Base-by-base conservation (phyloP, 2,329 filamentous ascomycete genomes). In the Scedosporium boydii region DNA sequence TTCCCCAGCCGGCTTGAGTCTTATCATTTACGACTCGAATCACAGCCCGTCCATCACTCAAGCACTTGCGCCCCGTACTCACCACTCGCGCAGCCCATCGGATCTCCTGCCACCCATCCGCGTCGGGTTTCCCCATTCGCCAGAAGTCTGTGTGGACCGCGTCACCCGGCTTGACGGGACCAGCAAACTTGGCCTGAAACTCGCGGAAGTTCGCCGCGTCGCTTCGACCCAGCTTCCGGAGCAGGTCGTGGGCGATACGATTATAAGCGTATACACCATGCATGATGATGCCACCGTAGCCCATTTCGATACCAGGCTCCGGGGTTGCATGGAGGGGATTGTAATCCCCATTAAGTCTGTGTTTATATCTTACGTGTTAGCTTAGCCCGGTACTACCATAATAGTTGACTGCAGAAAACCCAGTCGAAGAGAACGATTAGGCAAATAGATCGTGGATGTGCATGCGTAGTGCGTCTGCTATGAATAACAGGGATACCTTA, bases 221-320 rank as follows among this genome's bases (percentile, higher is more conserved):
- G 26, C 60, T 42, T 6, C 16, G 51, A 10, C 62, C 59, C 2
- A 64, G 51, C 5, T 26, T n/a, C 42, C 61, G 60, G 10, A 62
- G 75, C 63, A 93, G 75, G 21, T 82, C 87, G 69, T 92, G 88
- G 2, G 82, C 82, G 1, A 87, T 82, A 63, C 82, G 83, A 74
- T 93, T 93, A 86, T 88, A 93, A 67, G 84, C 88, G 75, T 85
- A 93, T 42, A 93, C 78, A 6, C 90, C 90, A 75, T 93, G 90
- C 70, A 93, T 87, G 71, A 93, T 93, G 64, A 85, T 78, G 23
- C 90, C 90, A 16, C 89, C 89, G 67, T 93, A 93, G 60, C 90
- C 89, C 89, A 93, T 92, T 75, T 89, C 85, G 74, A 83, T 76
- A 64, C 89, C 89, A 0, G 89, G 88, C 73, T 89, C 88, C 4